Percentiles rank a stretch among this genome's conserved stretches.
Conservation (phyloP, 208 protist species). For the Angomonas deanei region DNA sequence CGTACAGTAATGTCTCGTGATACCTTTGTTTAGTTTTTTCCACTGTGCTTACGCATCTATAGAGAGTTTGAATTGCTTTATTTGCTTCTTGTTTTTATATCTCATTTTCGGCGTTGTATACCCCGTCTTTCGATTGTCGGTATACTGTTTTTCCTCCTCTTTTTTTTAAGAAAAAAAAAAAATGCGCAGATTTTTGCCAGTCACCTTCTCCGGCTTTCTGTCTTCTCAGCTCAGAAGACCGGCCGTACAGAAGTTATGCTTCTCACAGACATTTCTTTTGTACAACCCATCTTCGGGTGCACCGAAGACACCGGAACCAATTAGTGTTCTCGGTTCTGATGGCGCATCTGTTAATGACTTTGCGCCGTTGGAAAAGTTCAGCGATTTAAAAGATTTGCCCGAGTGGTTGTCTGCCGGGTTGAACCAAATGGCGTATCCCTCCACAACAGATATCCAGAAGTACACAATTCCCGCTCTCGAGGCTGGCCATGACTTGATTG, state of each 20-base stretch:
- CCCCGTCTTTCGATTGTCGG: background rate
- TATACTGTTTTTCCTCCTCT: constrained; percentile 9
- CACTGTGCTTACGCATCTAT: no score
- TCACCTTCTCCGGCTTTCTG: background rate
- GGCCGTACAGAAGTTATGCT: background rate
- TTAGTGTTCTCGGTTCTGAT: constrained; percentile 34
- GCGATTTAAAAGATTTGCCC: constrained; percentile 43
- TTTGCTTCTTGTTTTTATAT: background rate
- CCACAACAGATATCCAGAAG: constrained; percentile 83
- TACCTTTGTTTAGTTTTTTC: constrained; percentile 12
- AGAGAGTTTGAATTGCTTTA: background rate
- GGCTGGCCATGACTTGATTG: constrained; percentile 93
- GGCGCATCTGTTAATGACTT: constrained; percentile 36
- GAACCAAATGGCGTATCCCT: constrained; percentile 38
- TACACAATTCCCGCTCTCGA: constrained; percentile 85
- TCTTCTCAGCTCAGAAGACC: background rate
- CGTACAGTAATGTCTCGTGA: constrained; percentile 33
- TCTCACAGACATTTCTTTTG: background rate
- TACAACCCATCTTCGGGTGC: background rate
- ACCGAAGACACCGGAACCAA: background rate
- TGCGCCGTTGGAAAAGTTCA: constrained; percentile 55
- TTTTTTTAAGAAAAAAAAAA: constrained; percentile 8
- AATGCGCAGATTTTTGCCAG: background rate
- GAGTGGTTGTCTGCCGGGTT: constrained; percentile 64
- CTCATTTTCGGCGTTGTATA: background rate